A percentile compares a stretch with the other conserved stretches of the same genome.
phyloP scores from a whole-genome alignment of 176 grass and related monocot genomes.

The Areca catechu region DNA sequence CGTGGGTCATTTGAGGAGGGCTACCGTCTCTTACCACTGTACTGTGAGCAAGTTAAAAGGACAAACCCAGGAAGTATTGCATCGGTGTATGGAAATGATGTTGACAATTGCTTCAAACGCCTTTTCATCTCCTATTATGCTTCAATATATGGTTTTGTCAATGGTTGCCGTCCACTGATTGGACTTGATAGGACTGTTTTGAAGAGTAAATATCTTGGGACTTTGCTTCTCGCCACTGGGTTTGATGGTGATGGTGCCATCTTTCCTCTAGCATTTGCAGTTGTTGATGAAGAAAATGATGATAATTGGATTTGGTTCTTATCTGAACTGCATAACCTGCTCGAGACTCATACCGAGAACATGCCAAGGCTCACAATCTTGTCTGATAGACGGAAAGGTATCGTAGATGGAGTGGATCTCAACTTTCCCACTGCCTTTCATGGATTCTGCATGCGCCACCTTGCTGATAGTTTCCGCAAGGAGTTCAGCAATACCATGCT shows the following conservation, averaged over 20 bases:
- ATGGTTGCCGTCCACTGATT: conserved; percentile 86
- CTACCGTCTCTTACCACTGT: conserved; percentile 74
- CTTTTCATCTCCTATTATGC: conserved; percentile 94
- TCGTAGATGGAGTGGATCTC: conserved; percentile 87
- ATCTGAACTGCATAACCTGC: conserved; percentile 73
- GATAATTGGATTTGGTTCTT: conserved; percentile 99
- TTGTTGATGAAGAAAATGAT: conserved; percentile 88
- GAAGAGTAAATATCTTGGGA: conserved; percentile 96
- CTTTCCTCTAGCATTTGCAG: conserved; percentile 91
- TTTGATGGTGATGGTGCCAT: conserved; percentile 92
- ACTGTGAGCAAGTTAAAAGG: conserved; percentile 73
- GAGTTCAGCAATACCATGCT: conserved; percentile 81
- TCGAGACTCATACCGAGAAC: conserved; percentile 85
- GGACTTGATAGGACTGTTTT: conserved; percentile 72
- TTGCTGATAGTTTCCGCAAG: conserved; percentile 76
- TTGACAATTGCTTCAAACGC: conserved; percentile 62
- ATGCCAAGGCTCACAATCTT: conserved; percentile 93
- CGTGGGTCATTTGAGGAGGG: conserved; percentile 96
- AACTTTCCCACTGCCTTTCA: conserved; percentile 98
- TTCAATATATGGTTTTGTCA: conserved; percentile 88
- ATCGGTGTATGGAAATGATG: conserved; percentile 55
- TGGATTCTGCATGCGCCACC: conserved; percentile 79
- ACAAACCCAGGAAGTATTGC: conserved; percentile 94
- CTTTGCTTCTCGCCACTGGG: conserved; percentile 78
- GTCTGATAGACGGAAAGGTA: conserved; percentile 78